Percentiles rank a stretch among this genome's conserved stretches.
Conservation (phyloP, 305 asterid species). For the Coffea humblotiana region DNA sequence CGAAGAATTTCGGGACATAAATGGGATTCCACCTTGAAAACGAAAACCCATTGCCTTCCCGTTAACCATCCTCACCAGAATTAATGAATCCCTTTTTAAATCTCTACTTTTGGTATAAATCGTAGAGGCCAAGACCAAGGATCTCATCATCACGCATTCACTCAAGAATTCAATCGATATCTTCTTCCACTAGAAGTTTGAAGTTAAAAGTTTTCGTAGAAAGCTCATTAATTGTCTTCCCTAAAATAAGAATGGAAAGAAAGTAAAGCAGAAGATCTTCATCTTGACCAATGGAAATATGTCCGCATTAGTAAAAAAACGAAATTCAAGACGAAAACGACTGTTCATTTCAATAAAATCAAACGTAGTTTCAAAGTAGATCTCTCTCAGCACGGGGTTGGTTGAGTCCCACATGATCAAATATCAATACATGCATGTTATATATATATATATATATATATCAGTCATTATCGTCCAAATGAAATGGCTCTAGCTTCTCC, state of each 20-base stretch:
- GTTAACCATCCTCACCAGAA: background rate
- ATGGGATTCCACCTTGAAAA: background rate
- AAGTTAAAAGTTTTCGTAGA: background rate
- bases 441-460: background rate
- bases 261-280: slow-evolving; percentile 9
- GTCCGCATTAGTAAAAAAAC: slow-evolving; percentile 12
- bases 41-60: background rate
- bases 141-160: background rate
- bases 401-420: background rate
- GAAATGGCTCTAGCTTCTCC: background rate
- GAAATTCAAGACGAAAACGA: slow-evolving; percentile 43
- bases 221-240: slow-evolving; percentile 6
- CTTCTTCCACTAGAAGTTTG: background rate
- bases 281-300: slow-evolving; percentile 38
- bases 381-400: slow-evolving; percentile 18
- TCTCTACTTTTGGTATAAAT: background rate
- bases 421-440: slow-evolving; percentile 6
- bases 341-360: slow-evolving; percentile 28
- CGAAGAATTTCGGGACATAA: background rate
- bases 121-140: background rate
- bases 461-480: slow-evolving; percentile 17
- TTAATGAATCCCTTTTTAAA: background rate
- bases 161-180: background rate
- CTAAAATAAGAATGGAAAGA: background rate
- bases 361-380: slow-evolving; percentile 24